These are phyloP conservation scores for Fusarium penzigii DNA, from an alignment of 2,329 filamentous ascomycete genomes.

Conservation along the genomic window DNA sequence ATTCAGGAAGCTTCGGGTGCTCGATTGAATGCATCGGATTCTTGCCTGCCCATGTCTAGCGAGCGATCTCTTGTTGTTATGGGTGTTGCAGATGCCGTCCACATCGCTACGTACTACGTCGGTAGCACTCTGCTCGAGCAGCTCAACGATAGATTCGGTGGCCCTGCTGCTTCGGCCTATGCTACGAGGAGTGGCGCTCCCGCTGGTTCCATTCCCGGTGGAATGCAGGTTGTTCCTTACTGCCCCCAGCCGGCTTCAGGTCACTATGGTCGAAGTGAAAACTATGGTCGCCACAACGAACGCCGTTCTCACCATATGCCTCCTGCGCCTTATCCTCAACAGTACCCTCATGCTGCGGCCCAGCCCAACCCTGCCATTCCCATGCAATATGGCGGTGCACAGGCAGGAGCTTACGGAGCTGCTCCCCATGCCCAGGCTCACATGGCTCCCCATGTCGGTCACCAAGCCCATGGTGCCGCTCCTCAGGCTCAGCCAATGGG, in stretches of 20 bases:
- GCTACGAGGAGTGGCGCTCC: slow-evolving; percentile 92
- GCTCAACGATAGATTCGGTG: slow-evolving; percentile 93
- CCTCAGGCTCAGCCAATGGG: slow-evolving; percentile 76
- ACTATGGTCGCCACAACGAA: slow-evolving; percentile 73
- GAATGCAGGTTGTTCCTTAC: slow-evolving; percentile 99
- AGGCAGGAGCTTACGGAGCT: slow-evolving; percentile 75
- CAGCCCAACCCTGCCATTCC: slow-evolving; percentile 64
- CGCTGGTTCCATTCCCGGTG: slow-evolving; percentile 89
- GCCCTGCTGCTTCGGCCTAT: slow-evolving; percentile 95
- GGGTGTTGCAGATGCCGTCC: slow-evolving; percentile 95
- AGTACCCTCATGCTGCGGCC: slow-evolving; percentile 66
- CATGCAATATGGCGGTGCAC: slow-evolving; percentile 79
- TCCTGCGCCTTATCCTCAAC: slow-evolving; percentile 70
- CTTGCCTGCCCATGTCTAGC: slow-evolving; percentile 89
- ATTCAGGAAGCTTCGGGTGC: slow-evolving; percentile 98
- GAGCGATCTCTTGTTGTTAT: slow-evolving; percentile 98
- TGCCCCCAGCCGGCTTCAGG: slow-evolving; percentile 90
- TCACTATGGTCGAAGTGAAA: slow-evolving; percentile 88
- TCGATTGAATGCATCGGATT: slow-evolving; percentile 93
- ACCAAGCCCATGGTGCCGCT: slow-evolving; percentile 62
- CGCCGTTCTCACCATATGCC: slow-evolving; percentile 74
- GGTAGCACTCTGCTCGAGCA: slow-evolving; percentile 98
- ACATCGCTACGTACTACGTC: slow-evolving; percentile 98
- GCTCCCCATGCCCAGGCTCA: slow-evolving; percentile 76
- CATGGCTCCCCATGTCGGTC: slow-evolving; percentile 59